Conservation (phyloP, 805 yeast species). For the Candida vartiovaarae region DNA sequence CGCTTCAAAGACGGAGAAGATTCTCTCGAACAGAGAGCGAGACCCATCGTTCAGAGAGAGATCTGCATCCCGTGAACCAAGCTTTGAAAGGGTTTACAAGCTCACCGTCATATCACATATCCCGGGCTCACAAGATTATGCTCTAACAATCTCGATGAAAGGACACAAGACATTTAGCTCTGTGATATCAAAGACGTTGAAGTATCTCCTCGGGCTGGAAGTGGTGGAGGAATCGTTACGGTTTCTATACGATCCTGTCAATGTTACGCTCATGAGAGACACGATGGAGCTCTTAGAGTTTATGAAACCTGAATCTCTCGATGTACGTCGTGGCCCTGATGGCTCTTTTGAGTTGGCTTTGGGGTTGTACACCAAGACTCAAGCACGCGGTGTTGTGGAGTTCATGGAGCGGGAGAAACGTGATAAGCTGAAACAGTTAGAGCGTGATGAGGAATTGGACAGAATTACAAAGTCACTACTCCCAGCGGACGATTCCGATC, state of each 20-base stretch:
- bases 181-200: slow-evolving; percentile 10
- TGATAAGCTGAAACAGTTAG: slow-evolving; percentile 19
- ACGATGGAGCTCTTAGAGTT: slow-evolving; percentile 14
- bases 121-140: slow-evolving; percentile 14
- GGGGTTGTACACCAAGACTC: slow-evolving; percentile 15
- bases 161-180: slow-evolving; percentile 15
- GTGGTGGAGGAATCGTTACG: neutral
- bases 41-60: slow-evolving; percentile 1
- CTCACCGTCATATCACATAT: slow-evolving; percentile 13
- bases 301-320: slow-evolving; percentile 21
- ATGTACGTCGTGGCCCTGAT: slow-evolving; percentile 7
- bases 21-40: neutral
- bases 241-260: slow-evolving; percentile 6
- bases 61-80: neutral
- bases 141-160: slow-evolving; percentile 9
- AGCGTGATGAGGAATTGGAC: slow-evolving; percentile 23
- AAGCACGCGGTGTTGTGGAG: slow-evolving; percentile 8
- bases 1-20: neutral
- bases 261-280: slow-evolving; percentile 18
- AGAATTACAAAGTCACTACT: neutral
- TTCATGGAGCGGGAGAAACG: slow-evolving; percentile 12
- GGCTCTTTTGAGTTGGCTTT: slow-evolving; percentile 10
- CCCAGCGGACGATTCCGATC: slow-evolving; percentile 19
- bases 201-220: slow-evolving; percentile 3
- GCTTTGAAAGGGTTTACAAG: slow-evolving; percentile 4